Conservation (phyloP, 2,329 filamentous ascomycete genomes). For the Penicillium sp. region DNA sequence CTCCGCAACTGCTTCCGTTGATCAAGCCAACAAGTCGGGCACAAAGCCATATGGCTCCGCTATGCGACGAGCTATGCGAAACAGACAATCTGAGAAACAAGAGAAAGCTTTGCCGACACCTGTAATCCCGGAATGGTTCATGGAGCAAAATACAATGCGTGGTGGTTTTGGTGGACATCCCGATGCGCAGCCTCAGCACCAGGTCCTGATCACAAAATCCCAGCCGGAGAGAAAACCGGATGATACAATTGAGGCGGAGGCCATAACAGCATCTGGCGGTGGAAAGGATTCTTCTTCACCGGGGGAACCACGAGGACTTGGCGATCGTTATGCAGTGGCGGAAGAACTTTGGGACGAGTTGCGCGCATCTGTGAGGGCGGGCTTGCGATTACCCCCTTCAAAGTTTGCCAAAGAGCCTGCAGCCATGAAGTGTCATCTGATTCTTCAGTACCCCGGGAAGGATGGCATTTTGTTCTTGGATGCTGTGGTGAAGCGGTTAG, state of each 20-base stretch:
- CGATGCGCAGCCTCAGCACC: slow-evolving; percentile 14
- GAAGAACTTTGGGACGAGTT: slow-evolving; percentile 46
- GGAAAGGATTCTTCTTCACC: slow-evolving; percentile 20
- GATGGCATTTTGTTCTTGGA: slow-evolving; percentile 53
- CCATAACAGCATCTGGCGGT: slow-evolving; percentile 21
- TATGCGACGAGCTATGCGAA: slow-evolving; percentile 36
- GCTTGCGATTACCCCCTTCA: slow-evolving; percentile 40
- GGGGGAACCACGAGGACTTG: slow-evolving; percentile 11
- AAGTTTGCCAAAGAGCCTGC: slow-evolving; percentile 45
- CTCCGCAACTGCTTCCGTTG: slow-evolving; percentile 7
- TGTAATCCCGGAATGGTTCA: slow-evolving; percentile 37
- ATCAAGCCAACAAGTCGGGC: slow-evolving; percentile 21
- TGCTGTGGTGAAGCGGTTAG: slow-evolving; percentile 58
- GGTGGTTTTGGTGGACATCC: slow-evolving; percentile 14
- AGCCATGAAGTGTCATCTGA: slow-evolving; percentile 50
- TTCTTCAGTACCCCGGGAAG: slow-evolving; percentile 55
- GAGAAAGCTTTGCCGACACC: slow-evolving; percentile 17
- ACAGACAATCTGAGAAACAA: slow-evolving; percentile 22
- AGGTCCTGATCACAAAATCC: slow-evolving; percentile 26
- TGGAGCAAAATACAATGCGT: slow-evolving; percentile 31
- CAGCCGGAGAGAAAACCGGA: slow-evolving; percentile 15
- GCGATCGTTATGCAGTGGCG: slow-evolving; percentile 37
- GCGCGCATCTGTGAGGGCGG: slow-evolving; percentile 47
- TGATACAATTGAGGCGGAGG: slow-evolving; percentile 6
- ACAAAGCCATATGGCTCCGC: slow-evolving; percentile 37